Conservation (phyloP, 805 yeast genomes). For the Candida methanosorbosa region DNA sequence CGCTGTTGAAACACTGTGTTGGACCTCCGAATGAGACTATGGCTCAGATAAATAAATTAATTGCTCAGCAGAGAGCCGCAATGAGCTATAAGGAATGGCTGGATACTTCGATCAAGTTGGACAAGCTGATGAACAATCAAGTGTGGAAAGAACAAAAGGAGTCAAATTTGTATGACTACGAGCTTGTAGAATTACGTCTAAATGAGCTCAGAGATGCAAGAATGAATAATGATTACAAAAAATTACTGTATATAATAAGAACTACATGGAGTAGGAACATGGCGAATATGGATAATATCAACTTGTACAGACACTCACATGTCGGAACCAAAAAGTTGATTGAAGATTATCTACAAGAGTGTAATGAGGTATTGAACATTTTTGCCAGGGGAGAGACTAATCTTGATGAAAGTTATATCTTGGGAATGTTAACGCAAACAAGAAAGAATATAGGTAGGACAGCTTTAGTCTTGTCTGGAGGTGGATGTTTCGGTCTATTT, state of each 20-base stretch:
- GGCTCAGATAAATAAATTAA: slow-evolving; percentile 27
- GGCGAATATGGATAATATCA: slow-evolving; percentile 80
- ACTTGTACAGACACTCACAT: slow-evolving; percentile 66
- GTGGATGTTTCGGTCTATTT: slow-evolving; percentile 87
- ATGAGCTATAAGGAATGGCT: slow-evolving; percentile 55
- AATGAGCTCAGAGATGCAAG: slow-evolving; percentile 55
- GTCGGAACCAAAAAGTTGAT: slow-evolving; percentile 82
- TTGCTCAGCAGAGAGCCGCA: slow-evolving; percentile 38
- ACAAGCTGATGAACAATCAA: slow-evolving; percentile 52
- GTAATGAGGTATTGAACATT: slow-evolving; percentile 38
- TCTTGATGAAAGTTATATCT: slow-evolving; percentile 58
- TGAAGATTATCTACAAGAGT: slow-evolving; percentile 77
- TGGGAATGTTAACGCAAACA: slow-evolving; percentile 79
- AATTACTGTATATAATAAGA: slow-evolving; percentile 63
- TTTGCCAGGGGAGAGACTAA: slow-evolving; percentile 30
- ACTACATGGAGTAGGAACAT: slow-evolving; percentile 80
- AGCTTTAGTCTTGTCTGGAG: slow-evolving; percentile 92
- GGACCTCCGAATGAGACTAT: slow-evolving; percentile 30
- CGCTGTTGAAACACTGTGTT: slow-evolving; percentile 24
- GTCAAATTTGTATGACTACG: slow-evolving; percentile 67
- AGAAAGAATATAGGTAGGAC: slow-evolving; percentile 90
- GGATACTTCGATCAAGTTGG: slow-evolving; percentile 52
- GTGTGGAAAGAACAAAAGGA: slow-evolving; percentile 62
- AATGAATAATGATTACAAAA: slow-evolving; percentile 42
- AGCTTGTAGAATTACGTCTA: slow-evolving; percentile 44